Evolutionary conservation across 2,329 filamentous ascomycete genomes (phyloP).

Genomic region (Alternaria sp.): DNA sequence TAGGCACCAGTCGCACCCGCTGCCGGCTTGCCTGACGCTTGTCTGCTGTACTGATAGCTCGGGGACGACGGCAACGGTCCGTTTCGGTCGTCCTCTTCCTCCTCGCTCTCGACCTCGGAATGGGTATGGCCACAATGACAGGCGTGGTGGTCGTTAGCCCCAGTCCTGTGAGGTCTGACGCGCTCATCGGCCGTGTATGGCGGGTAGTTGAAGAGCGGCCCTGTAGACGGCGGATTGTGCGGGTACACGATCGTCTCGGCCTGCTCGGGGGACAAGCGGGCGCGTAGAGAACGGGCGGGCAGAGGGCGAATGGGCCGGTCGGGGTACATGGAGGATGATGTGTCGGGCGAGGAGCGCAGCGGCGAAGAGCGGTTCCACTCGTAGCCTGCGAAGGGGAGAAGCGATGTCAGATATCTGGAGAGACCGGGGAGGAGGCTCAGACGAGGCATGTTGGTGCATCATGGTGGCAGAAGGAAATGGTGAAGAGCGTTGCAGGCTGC

Average conservation of each 20-base stretch:
- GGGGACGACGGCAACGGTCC: slow-evolving; percentile 50
- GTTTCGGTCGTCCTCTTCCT: slow-evolving; percentile 58
- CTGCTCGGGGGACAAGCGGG: slow-evolving; percentile 83
- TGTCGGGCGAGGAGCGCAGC: slow-evolving; percentile 64
- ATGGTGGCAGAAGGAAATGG: slow-evolving; percentile 29
- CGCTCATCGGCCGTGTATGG: slow-evolving; percentile 51
- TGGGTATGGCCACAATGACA: slow-evolving; percentile 56
- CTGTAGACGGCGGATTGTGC: slow-evolving; percentile 71
- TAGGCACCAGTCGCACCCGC: slow-evolving; percentile 40
- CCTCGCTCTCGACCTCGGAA: slow-evolving; percentile 65
- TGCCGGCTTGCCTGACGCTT: slow-evolving; percentile 35
- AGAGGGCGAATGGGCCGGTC: slow-evolving; percentile 92
- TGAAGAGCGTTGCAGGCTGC: slow-evolving; percentile 26
- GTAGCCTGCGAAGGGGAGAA: slow-evolving; percentile 47
- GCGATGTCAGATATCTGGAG: slow-evolving; percentile 42
- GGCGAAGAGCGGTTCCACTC: slow-evolving; percentile 51
- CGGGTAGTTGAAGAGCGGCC: slow-evolving; percentile 77
- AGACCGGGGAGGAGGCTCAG: slow-evolving; percentile 32
- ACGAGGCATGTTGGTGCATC: slow-evolving; percentile 16
- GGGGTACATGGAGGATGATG: slow-evolving; percentile 79
- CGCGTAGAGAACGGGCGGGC: slow-evolving; percentile 85
- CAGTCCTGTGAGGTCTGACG: slow-evolving; percentile 46
- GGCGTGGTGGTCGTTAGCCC: slow-evolving; percentile 59
- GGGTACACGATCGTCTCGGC: slow-evolving; percentile 85
- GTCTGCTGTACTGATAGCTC: slow-evolving; percentile 46